A percentile compares a stretch with the other conserved stretches of the same genome.
Conservation (phyloP, 345 rosid species). For the Eucalyptus regnans region DNA sequence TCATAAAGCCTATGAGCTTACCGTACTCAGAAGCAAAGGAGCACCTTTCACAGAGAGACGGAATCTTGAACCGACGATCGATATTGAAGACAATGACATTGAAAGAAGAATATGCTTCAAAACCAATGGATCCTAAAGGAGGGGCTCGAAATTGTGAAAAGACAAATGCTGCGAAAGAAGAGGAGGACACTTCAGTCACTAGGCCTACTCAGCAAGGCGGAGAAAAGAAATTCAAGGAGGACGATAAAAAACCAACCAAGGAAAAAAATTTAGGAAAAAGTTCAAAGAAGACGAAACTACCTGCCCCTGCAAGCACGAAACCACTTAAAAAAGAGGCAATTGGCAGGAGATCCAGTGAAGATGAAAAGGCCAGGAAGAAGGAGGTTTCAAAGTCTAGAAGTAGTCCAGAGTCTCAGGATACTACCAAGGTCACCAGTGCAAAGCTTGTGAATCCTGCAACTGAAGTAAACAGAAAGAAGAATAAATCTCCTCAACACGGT, state of each 20-base stretch:
- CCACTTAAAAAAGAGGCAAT: slow-evolving; percentile 9
- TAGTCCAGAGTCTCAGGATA: slow-evolving; percentile 18
- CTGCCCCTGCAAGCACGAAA: slow-evolving; percentile 1
- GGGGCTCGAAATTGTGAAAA: neutral
- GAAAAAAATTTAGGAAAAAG: slow-evolving; percentile 14
- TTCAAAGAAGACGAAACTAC: slow-evolving; percentile 16
- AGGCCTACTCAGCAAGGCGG: slow-evolving; percentile 20
- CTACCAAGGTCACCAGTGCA: slow-evolving; percentile 9
- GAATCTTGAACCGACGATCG: neutral
- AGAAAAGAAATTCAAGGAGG: neutral
- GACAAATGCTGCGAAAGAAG: slow-evolving; percentile 1
- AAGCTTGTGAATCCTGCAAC: slow-evolving; percentile 21
- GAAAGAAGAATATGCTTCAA: slow-evolving; percentile 18
- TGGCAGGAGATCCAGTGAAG: slow-evolving; percentile 14
- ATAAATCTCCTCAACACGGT: neutral
- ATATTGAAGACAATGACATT: slow-evolving; percentile 12
- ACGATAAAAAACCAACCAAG: slow-evolving; percentile 11
- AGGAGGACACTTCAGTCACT: slow-evolving; percentile 1
- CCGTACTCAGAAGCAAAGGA: slow-evolving; percentile 9
- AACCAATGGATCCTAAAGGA: slow-evolving; percentile 13
- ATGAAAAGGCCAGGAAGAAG: slow-evolving; percentile 11
- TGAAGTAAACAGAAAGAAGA: slow-evolving; percentile 9
- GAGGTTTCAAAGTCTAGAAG: slow-evolving; percentile 22
- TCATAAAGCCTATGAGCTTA: neutral
- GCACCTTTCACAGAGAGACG: slow-evolving; percentile 1